These are phyloP conservation scores for Puya raimondii DNA, from an alignment of 176 grass and related monocot species.

Conservation along the genomic window DNA sequence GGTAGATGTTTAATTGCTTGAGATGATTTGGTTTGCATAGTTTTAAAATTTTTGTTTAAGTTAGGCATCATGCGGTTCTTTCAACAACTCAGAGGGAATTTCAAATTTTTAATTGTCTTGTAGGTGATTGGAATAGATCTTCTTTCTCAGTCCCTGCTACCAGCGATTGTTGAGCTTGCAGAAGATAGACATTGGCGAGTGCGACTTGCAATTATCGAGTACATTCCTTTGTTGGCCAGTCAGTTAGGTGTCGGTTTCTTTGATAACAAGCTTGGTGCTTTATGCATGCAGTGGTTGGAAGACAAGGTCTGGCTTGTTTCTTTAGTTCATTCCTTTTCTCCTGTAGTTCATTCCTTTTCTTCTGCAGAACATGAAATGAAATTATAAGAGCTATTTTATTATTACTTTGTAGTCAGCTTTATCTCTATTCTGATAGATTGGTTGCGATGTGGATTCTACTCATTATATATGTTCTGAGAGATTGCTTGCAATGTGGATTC, in stretches of 20 bases:
- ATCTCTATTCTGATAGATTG: neutral
- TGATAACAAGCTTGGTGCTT: slow-evolving; percentile 78
- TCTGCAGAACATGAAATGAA: neutral
- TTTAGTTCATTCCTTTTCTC: neutral
- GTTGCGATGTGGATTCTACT: neutral
- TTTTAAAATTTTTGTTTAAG: slow-evolving; percentile 1
- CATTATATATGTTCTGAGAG: neutral
- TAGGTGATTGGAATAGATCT: slow-evolving; percentile 96
- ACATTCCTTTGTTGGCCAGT: slow-evolving; percentile 83
- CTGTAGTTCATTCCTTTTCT: neutral
- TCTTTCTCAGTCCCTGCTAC: slow-evolving; percentile 81
- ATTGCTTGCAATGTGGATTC: neutral
- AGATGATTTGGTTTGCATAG: neutral
- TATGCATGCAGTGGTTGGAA: slow-evolving; percentile 99
- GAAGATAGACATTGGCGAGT: slow-evolving; percentile 97
- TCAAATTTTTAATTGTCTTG: slow-evolving; percentile 15
- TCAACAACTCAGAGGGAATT: neutral
- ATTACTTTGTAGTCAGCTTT: neutral
- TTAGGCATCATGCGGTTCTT: neutral
- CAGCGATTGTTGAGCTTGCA: slow-evolving; percentile 90
- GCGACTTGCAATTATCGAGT: slow-evolving; percentile 94
- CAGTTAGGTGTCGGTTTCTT: slow-evolving; percentile 92
- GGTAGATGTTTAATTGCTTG: slow-evolving; percentile 18
- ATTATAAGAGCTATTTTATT: neutral
- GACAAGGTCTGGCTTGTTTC: slow-evolving; percentile 60